Conservation (phyloP, 306 rosid genomes). For the Vigna radiata region DNA sequence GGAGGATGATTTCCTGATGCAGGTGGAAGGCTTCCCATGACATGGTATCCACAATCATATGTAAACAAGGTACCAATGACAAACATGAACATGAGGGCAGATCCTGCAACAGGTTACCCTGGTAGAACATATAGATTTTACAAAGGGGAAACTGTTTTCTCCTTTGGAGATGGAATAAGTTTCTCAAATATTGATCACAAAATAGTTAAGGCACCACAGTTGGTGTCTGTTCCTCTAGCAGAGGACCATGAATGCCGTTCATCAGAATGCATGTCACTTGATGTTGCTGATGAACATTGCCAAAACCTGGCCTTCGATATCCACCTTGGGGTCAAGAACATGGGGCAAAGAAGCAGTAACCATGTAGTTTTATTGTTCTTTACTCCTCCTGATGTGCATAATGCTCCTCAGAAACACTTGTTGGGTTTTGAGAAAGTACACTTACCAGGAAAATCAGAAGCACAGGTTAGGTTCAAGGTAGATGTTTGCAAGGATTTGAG, state of each 20-base stretch:
- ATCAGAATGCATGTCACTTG: conserved; percentile 76
- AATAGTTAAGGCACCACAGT: conserved; percentile 67
- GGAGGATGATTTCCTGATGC: conserved; percentile 37
- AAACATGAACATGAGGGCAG: conserved; percentile 95
- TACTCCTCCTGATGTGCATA: conserved; percentile 77
- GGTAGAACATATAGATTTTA: conserved; percentile 89
- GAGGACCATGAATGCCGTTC: conserved; percentile 71
- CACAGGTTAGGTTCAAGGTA: conserved; percentile 69
- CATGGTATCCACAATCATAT: conserved; percentile 97
- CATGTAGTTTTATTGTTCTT: conserved; percentile 76
- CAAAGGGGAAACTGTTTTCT: conserved; percentile 78
- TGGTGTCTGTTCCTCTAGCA: conserved; percentile 66
- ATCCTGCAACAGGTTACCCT: conserved; percentile 75
- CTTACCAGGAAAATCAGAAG: conserved; percentile 55
- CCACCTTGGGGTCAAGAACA: conserved; percentile 72
- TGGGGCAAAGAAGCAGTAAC: conserved; percentile 63
- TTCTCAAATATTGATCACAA: conserved; percentile 65
- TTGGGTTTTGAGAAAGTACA: conserved; percentile 77
- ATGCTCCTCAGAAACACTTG: conserved; percentile 83
- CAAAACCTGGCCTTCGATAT: conserved; percentile 68
- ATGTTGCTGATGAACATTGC: conserved; percentile 62
- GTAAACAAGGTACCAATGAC: conserved; percentile 91
- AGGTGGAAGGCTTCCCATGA: conserved; percentile 98
- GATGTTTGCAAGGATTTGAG: conserved; percentile 92
- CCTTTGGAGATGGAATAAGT: conserved; percentile 90